Evolutionary conservation across 257 asterid genomes (phyloP).

Genomic region (Solanum pinnatisectum): DNA sequence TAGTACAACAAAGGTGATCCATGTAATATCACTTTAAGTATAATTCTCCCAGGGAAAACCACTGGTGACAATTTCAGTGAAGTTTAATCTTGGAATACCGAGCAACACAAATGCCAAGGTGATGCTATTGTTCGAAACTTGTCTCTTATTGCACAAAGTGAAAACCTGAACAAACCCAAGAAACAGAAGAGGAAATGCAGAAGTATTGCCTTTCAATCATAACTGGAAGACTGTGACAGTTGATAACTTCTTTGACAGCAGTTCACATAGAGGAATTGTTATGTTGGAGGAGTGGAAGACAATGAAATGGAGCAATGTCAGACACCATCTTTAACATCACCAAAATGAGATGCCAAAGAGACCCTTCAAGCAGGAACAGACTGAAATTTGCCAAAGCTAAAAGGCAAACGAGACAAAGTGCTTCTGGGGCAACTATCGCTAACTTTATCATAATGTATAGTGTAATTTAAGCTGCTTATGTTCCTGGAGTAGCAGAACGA

Average conservation of each 20-base stretch:
- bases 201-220: background rate
- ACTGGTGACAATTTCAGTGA: background rate
- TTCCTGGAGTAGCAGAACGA: slow-evolving; percentile 45
- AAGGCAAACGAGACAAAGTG: background rate
- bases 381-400: background rate
- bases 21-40: background rate
- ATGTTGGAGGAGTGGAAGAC: background rate
- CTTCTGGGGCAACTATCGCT: slow-evolving; percentile 17
- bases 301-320: background rate
- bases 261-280: background rate
- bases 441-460: slow-evolving; percentile 44
- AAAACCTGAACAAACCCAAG: background rate
- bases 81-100: background rate
- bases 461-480: slow-evolving; percentile 68
- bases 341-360: background rate
- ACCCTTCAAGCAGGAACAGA: background rate
- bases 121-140: background rate
- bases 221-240: background rate
- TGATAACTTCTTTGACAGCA: background rate
- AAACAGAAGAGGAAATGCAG: background rate
- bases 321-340: background rate
- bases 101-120: background rate
- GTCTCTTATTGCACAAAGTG: background rate
- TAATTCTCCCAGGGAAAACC: background rate
- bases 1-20: background rate